Evolutionary conservation across 2,329 filamentous ascomycete genomes (phyloP), one percentile per base, ranked within the genome.

Genomic region (Peltaster fructicola): DNA sequence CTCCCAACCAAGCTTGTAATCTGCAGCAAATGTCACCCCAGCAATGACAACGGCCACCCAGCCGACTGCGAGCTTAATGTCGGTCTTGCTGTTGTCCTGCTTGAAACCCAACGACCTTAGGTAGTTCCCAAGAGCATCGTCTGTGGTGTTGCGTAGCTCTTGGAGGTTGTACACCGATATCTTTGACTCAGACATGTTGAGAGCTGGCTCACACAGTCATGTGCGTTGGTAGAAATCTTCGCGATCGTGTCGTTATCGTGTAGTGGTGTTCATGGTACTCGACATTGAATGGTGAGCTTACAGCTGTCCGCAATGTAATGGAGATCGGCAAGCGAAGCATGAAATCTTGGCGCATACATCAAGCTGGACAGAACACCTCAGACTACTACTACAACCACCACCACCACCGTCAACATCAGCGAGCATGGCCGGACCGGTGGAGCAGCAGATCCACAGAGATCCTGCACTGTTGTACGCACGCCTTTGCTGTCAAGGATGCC

Each of bases 401-500:
- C n/a, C n/a, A n/a, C n/a, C n/a, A n/a, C n/a, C n/a, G n/a, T n/a
- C n/a, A n/a, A n/a, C n/a, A n/a, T n/a, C n/a, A n/a, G 19, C 24
- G 23, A 31, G 36, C 25, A 95, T 95, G 85, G 76, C 77, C 43
- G 73, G 88, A 59, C 64, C 76, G 38, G 68, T 77, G 38, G 74
- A 80, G 41, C 88, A 98, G 64, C 88, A 82, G 61, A 93, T 98
- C 68, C 78, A 91, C 60, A 59, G 88, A 68, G 90, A 98, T 76
- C 85, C 88, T 47, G 84, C 92, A 57, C 65, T 98, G 38, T 92
- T 98, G 88, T 95, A 61, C 49, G 79, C 54, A 26, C 22, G 8
- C 22, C 16, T 18, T 9, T 16, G 17, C 17, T 17, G 20, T 23
- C 36, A 20, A 34, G n/a, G n/a, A n/a, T n/a, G n/a, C n/a, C n/a